Percentiles rank a stretch among this genome's conserved stretches.
These are phyloP conservation scores for Fraxinus pennsylvanica DNA, from an alignment of 257 asterid genomes.

Conservation along the genomic window DNA sequence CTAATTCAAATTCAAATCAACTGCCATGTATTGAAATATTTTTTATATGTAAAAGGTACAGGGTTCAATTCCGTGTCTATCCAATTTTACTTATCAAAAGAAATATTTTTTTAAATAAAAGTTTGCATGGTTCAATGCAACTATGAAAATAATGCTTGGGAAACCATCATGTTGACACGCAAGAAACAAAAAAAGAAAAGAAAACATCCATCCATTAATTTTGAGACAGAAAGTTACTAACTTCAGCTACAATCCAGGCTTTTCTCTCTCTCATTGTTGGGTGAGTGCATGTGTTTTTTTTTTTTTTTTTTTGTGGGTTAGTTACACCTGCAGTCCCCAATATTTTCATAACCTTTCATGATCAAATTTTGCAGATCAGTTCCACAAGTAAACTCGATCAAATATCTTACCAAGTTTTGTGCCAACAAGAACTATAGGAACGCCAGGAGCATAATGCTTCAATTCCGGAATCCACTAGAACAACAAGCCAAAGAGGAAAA, in stretches of 20 bases:
- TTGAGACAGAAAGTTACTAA: not conserved
- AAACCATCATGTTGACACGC: not conserved
- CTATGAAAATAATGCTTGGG: not conserved
- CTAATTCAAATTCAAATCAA: not conserved
- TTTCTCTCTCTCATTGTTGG: not conserved
- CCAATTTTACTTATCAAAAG: no score
- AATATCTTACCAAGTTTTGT: slow-evolving; percentile 52
- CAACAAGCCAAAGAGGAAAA: slow-evolving; percentile 18
- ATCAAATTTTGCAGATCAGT: not conserved
- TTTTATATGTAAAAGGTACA: not conserved
- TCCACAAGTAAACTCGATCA: not conserved
- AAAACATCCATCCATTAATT: not conserved
- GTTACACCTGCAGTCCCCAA: not conserved
- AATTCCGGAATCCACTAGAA: slow-evolving; percentile 62
- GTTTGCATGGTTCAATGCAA: not conserved
- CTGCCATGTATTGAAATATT: not conserved
- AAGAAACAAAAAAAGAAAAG: not conserved
- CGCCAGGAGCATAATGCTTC: slow-evolving; percentile 67
- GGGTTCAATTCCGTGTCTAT: no score
- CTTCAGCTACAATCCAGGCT: not conserved
- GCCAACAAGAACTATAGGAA: slow-evolving; percentile 58
- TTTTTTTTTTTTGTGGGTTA: not conserved
- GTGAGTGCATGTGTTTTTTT: not conserved
- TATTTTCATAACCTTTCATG: not conserved
- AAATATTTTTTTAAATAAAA: not conserved